Percentiles rank a stretch among this genome's conserved stretches.
These are phyloP conservation scores for Sphaerobolus stellatus DNA, from an alignment of 1,284 basidiomycete species.

Conservation along the genomic window DNA sequence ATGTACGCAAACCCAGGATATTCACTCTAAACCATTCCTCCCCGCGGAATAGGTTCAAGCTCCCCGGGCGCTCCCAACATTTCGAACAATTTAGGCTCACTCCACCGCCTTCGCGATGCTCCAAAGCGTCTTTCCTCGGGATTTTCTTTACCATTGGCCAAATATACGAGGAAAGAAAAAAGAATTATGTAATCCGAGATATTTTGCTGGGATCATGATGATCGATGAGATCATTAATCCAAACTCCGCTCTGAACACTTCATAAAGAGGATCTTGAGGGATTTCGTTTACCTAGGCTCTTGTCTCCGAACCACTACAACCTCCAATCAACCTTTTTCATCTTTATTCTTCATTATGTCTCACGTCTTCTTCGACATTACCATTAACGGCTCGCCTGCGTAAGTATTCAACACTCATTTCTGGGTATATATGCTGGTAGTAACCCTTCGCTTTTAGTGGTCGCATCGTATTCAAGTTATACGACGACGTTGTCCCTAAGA, in stretches of 20 bases:
- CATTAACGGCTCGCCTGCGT: constrained; percentile 49
- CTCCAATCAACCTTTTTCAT: neutral
- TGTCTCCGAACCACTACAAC: neutral
- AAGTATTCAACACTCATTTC: constrained; percentile 62
- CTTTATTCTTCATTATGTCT: constrained; percentile 32
- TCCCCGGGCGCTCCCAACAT: no score
- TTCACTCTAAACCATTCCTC: no score
- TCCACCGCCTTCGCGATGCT: neutral
- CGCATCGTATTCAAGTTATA: constrained; percentile 79
- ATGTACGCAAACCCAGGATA: no score
- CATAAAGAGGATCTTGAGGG: constrained; percentile 4
- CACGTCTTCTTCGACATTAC: constrained; percentile 72
- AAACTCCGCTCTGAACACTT: constrained; percentile 12
- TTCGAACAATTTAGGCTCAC: neutral
- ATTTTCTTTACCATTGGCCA: neutral
- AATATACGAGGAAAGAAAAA: neutral
- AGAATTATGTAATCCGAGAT: neutral
- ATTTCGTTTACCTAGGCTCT: neutral
- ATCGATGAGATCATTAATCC: constrained; percentile 14
- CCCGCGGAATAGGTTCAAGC: no score
- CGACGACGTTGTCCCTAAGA: constrained; percentile 69
- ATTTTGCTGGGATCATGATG: neutral
- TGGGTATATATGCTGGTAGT: constrained; percentile 43
- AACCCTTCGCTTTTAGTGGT: constrained; percentile 27
- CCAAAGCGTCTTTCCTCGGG: neutral